Evolutionary conservation across 805 yeast genomes (phyloP), one percentile per base, ranked within the genome.

Genomic region (Saturnispora silvae): DNA sequence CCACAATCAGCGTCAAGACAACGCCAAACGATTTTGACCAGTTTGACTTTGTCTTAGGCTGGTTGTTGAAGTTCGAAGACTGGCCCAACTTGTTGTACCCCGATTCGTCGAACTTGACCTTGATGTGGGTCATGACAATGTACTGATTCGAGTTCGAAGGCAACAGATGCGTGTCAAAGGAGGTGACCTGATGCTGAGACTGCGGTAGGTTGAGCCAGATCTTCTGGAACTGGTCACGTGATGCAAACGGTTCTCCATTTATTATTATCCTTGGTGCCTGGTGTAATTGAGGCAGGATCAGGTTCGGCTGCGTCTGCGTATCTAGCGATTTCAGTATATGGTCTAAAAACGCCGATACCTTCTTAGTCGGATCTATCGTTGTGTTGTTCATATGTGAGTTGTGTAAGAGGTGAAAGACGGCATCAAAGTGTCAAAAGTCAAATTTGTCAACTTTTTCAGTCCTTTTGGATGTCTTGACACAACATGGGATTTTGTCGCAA

Each of bases 21-120:
- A 77, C 75, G 3, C 89, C 92, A 51, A 71, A 75, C 74, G 81
- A 75, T 5, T 79, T 63, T 6, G 89, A 76, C 80, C 81, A 80
- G 2, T 71, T 37, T 3, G 75, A 65, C n/a, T 25, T 25, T 11
- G 11, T 25, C 51, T 81, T 65, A n/a, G 52, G 47, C 4, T 54
- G 40, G 41, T 47, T 46, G 19, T 68, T 52, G 40, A 77, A 54
- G 32, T 76, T 76, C 0, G 85, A 71, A 16, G 73, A 65, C 38
- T 77, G 81, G 2, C 86, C 86, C 20, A 71, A 49, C 50, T 76
- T 70, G 42, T 75, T 77, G 42, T 63, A 68, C 0, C 92, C 92
- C 37, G 78, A 69, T 49, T 82, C 92, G 54, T 82, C 92, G 47
- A 81, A 81, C 42, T 77, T 64, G 10, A 81, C 81, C 53, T 78